phyloP scores from a whole-genome alignment of 1,284 basidiomycete species.

The Rhodofomes roseus region DNA sequence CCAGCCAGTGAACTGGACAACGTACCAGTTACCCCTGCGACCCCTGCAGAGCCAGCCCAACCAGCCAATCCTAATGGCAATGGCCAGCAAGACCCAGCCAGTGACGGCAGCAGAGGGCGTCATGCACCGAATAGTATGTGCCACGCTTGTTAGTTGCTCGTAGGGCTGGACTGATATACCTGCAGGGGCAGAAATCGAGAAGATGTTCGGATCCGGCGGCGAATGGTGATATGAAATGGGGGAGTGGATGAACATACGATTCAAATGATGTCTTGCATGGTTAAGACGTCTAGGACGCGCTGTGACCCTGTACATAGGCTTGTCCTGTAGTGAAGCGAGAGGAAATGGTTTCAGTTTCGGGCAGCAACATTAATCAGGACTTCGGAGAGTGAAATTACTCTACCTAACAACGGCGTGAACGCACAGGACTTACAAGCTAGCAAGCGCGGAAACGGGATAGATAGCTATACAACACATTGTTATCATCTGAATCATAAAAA shows the following conservation, averaged over 20 bases:
- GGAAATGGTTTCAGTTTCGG: neutral
- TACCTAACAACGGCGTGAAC: neutral
- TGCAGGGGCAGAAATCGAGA: neutral
- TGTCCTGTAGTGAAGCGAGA: neutral
- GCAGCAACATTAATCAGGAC: no score
- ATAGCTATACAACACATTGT: slow-evolving; percentile 3
- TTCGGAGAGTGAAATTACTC: no score
- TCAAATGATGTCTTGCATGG: neutral
- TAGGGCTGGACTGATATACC: neutral
- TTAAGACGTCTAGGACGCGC: neutral
- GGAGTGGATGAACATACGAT: neutral
- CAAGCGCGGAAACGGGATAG: slow-evolving; percentile 3
- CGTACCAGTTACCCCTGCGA: neutral
- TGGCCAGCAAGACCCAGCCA: neutral
- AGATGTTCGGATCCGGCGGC: neutral
- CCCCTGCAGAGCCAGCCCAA: neutral
- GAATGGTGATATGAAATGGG: neutral
- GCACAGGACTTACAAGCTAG: neutral
- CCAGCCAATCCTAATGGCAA: slow-evolving; percentile 1
- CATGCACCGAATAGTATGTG: neutral
- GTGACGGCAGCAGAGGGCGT: neutral
- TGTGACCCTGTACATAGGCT: neutral
- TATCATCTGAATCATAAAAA: slow-evolving; percentile 7
- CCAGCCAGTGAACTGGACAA: neutral
- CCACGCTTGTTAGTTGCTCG: neutral